phyloP scores from a whole-genome alignment of 2,329 filamentous ascomycete genomes.

The Scleromitrula shiraiana region DNA sequence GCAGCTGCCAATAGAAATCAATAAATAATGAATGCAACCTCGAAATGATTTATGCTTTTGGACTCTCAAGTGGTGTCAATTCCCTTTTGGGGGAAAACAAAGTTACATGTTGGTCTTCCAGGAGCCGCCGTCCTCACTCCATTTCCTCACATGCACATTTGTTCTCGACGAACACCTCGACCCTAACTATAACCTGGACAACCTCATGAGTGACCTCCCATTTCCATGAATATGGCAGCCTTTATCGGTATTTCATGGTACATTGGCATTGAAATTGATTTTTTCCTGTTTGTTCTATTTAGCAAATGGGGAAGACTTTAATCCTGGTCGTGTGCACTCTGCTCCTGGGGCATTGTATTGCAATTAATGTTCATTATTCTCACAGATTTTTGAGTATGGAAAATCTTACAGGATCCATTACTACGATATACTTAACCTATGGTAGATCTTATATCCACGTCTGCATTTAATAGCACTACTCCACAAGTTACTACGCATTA shows the following conservation, averaged over 20 bases:
- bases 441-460: constrained; percentile 45
- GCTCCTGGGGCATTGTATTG: constrained; percentile 19
- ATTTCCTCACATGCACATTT: neutral
- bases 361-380: neutral
- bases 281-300: constrained; percentile 42
- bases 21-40: neutral
- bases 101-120: neutral
- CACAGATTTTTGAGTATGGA: neutral
- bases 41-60: neutral
- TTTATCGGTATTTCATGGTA: constrained; percentile 42
- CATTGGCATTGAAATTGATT: constrained; percentile 40
- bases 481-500: constrained; percentile 37
- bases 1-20: neutral
- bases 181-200: neutral
- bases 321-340: constrained; percentile 44
- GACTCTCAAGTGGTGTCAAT: neutral
- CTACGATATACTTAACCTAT: neutral
- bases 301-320: constrained; percentile 38
- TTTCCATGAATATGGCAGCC: constrained; percentile 32
- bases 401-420: neutral
- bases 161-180: neutral
- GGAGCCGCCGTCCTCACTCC: neutral
- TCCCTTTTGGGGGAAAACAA: neutral
- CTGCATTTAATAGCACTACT: constrained; percentile 45
- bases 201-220: neutral